Percentiles rank a stretch among this genome's conserved stretches.
Evolutionary conservation across 164 flowering plant genomes (phyloP).

Genomic region (Annona cherimola): DNA sequence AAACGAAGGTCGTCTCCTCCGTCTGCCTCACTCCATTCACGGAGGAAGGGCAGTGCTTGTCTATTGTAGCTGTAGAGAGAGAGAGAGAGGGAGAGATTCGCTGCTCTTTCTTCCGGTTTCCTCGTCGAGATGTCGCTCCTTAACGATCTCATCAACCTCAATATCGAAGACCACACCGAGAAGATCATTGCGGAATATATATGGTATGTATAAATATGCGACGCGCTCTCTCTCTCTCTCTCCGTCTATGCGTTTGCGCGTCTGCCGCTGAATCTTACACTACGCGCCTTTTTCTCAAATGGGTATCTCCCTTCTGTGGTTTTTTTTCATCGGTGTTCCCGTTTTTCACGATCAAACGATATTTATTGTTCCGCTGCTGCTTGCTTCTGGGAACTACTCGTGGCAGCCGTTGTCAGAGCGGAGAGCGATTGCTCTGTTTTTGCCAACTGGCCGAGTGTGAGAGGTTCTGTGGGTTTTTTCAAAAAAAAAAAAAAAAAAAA

Average conservation of each 20-base stretch:
- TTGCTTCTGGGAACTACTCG: not conserved
- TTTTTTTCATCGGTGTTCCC: too few species aligned
- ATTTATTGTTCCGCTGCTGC: not conserved
- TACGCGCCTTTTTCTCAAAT: not conserved
- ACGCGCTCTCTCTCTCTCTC: not conserved
- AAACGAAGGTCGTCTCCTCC: not conserved
- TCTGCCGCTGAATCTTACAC: not conserved
- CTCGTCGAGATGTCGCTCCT: conserved; percentile 43
- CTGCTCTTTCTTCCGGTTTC: not conserved
- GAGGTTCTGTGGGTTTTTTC: not conserved
- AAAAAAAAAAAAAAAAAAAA: too few species aligned
- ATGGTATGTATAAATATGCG: conserved; percentile 31
- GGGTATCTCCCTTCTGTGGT: not conserved
- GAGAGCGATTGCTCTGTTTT: not conserved
- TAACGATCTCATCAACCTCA: conserved; percentile 55
- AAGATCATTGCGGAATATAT: conserved; percentile 75
- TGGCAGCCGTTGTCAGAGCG: not conserved
- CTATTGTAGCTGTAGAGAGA: not conserved
- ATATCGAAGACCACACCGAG: conserved; percentile 50
- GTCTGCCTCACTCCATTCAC: not conserved
- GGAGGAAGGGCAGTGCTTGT: not conserved
- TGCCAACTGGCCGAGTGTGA: not conserved
- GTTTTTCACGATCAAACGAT: not conserved
- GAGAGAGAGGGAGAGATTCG: not conserved
- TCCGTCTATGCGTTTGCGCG: not conserved